These are phyloP conservation scores for Psidium guajava DNA, from an alignment of 345 rosid genomes.

Conservation along the genomic window DNA sequence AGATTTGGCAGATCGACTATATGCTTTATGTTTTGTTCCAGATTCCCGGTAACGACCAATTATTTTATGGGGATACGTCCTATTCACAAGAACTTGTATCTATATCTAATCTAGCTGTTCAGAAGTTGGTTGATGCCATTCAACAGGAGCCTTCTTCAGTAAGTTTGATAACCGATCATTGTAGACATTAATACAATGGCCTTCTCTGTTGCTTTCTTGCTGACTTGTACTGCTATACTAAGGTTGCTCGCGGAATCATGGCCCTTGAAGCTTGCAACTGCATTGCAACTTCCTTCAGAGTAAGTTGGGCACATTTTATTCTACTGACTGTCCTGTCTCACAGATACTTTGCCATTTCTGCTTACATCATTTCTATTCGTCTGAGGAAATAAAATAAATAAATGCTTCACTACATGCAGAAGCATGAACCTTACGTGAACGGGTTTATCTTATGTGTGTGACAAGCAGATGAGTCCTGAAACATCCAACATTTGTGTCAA, in stretches of 20 bases:
- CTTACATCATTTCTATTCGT: not conserved
- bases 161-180: not conserved
- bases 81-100: slow-evolving; percentile 47
- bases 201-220: not conserved
- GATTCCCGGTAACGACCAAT: slow-evolving; percentile 47
- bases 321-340: not conserved
- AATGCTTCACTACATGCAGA: not conserved
- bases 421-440: not conserved
- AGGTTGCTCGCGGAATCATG: slow-evolving; percentile 64
- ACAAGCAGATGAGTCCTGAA: slow-evolving; percentile 35
- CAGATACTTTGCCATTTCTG: not conserved
- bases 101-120: slow-evolving; percentile 24
- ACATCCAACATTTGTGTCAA: slow-evolving; percentile 37
- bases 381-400: not conserved
- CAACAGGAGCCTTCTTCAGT: slow-evolving; percentile 67
- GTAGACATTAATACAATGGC: not conserved
- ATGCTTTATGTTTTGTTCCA: slow-evolving; percentile 11
- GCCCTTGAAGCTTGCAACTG: slow-evolving; percentile 93
- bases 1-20: not conserved
- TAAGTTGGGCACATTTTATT: slow-evolving; percentile 8
- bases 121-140: slow-evolving; percentile 36
- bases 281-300: slow-evolving; percentile 54
- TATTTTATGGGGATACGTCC: slow-evolving; percentile 56
- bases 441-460: not conserved
- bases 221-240: slow-evolving; percentile 13